phyloP scores from a whole-genome alignment of 495 filamentous ascomycete species.

The Neurospora sp. region DNA sequence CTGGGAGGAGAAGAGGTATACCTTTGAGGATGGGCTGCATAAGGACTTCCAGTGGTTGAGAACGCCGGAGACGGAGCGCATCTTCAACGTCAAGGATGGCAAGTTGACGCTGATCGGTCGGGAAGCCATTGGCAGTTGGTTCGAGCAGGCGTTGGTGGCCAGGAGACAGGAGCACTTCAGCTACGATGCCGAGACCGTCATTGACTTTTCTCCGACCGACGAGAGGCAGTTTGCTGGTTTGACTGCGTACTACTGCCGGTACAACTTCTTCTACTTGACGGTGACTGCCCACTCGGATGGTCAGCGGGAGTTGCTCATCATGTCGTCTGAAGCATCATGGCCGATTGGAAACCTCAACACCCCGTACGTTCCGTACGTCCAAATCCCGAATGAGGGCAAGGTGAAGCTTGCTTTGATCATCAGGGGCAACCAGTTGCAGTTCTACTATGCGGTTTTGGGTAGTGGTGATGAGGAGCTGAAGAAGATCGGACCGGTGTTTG shows the following conservation, averaged over 20 bases:
- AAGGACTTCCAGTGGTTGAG: slow-evolving; percentile 48
- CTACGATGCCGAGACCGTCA: slow-evolving; percentile 44
- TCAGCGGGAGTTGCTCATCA: slow-evolving; percentile 41
- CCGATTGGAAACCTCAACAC: slow-evolving; percentile 32
- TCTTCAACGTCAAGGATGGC: slow-evolving; percentile 29
- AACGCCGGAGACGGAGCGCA: slow-evolving; percentile 43
- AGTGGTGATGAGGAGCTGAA: slow-evolving; percentile 28
- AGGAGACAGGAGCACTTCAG: slow-evolving; percentile 45
- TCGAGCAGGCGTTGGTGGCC: slow-evolving; percentile 45
- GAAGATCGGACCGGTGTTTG: slow-evolving; percentile 41
- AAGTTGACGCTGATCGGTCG: slow-evolving; percentile 38
- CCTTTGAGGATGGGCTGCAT: slow-evolving; percentile 35
- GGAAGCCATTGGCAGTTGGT: slow-evolving; percentile 44
- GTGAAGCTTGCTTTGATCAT: slow-evolving; percentile 38
- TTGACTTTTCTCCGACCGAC: slow-evolving; percentile 41
- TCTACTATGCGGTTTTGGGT: slow-evolving; percentile 35
- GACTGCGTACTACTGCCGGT: slow-evolving; percentile 48
- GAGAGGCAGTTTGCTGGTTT: slow-evolving; percentile 48
- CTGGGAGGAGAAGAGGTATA: slow-evolving; percentile 42
- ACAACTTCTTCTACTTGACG: slow-evolving; percentile 49
- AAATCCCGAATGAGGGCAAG: slow-evolving; percentile 42
- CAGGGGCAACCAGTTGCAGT: slow-evolving; percentile 38
- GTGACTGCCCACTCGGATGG: slow-evolving; percentile 45
- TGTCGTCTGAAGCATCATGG: slow-evolving; percentile 41
- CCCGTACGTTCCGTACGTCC: slow-evolving; percentile 24